phyloP scores from a whole-genome alignment of 768 basidiomycete genomes.

The Leccinum obscurum region DNA sequence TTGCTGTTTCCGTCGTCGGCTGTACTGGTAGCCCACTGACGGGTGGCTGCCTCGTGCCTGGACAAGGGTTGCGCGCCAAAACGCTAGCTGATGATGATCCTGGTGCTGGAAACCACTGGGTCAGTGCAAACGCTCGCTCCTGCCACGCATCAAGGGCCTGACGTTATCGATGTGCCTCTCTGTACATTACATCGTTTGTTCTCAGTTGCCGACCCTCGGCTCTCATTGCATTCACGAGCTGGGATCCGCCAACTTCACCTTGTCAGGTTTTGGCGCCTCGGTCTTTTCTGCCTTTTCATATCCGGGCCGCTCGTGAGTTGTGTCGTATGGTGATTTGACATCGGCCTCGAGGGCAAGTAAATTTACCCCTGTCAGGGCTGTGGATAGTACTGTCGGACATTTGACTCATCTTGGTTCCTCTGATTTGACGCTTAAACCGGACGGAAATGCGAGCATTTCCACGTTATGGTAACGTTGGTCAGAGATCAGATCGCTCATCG shows the following conservation, averaged over 20 bases:
- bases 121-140: neutral
- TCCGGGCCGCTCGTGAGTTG: conserved; percentile 6
- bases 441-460: neutral
- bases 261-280: neutral
- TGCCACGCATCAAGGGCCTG: conserved; percentile 14
- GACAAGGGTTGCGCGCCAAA: conserved; percentile 9
- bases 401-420: neutral
- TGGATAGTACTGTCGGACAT: conserved; percentile 8
- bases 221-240: neutral
- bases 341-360: conserved; percentile 7
- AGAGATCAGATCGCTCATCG: conserved; percentile 6
- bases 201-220: neutral
- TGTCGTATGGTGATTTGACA: conserved; percentile 6
- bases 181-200: neutral
- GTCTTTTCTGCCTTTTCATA: conserved; percentile 6
- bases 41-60: conserved; percentile 16
- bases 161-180: conserved; percentile 13
- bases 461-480: conserved; percentile 2
- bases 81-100: neutral
- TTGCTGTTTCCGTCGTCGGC: conserved; percentile 1
- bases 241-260: conserved; percentile 2
- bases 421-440: neutral
- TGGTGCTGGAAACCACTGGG: neutral
- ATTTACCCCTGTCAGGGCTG: conserved; percentile 6
- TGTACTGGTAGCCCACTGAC: conserved; percentile 1